A percentile compares a stretch with the other conserved stretches of the same genome.
phyloP scores from a whole-genome alignment of 352 stramenopile genomes.

The Phytophthora pini region DNA sequence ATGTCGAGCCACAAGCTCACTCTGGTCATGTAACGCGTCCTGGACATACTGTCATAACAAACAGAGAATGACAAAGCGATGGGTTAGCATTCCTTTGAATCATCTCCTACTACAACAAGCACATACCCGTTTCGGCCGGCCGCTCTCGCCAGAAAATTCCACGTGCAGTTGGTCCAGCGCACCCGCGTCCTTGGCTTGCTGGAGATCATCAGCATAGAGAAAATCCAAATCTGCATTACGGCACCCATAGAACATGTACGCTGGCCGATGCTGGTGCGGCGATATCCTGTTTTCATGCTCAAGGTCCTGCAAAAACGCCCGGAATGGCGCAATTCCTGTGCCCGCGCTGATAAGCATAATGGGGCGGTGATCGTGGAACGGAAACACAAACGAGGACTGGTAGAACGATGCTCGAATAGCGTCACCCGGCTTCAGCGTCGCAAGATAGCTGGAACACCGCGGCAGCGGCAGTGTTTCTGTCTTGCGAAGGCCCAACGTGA shows the following conservation, averaged over 20 bases:
- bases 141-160: slow-evolving; percentile 57
- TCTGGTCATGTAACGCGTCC: slow-evolving; percentile 63
- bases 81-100: slow-evolving; percentile 3
- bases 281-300: slow-evolving; percentile 54
- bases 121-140: slow-evolving; percentile 54
- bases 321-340: slow-evolving; percentile 85
- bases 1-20: slow-evolving; percentile 61
- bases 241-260: slow-evolving; percentile 85
- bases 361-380: slow-evolving; percentile 58
- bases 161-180: slow-evolving; percentile 66
- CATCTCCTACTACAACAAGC: background rate
- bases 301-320: slow-evolving; percentile 80
- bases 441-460: slow-evolving; percentile 80
- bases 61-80: background rate
- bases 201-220: slow-evolving; percentile 74
- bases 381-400: slow-evolving; percentile 81
- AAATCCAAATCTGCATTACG: slow-evolving; percentile 66
- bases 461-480: slow-evolving; percentile 58
- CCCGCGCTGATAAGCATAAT: slow-evolving; percentile 82
- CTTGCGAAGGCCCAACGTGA: slow-evolving; percentile 76
- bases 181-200: slow-evolving; percentile 39
- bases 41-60: slow-evolving; percentile 69
- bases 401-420: slow-evolving; percentile 69
- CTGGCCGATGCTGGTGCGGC: slow-evolving; percentile 38
- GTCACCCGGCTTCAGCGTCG: slow-evolving; percentile 54